Evolutionary conservation across 176 grass and related monocot species (phyloP), one percentile per base, ranked within the genome.

Genomic region (Typha latifolia): DNA sequence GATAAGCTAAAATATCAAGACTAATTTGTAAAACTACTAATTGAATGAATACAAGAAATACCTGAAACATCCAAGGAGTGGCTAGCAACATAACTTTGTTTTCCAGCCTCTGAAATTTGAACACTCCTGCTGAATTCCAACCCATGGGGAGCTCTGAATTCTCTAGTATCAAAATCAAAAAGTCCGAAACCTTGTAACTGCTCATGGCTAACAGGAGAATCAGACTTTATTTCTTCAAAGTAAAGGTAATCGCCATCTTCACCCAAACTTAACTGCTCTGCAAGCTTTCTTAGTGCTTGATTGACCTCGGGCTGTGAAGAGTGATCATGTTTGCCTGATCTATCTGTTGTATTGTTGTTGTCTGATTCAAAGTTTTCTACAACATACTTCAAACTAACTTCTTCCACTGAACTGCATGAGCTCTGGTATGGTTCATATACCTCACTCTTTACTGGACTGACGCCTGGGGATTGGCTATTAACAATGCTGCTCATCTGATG

Each of bases 201-300:
- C 43, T 77, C 66, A 49, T 78, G 73, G 26, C 21, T 61, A 64
- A 48, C 5, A 4, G 64, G 56, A 53, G 62, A 81, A 63, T 47
- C 49, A 21, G 69, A 69, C 5, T 69, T 67, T 2, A 22, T 52
- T 66, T 82, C 71, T 68, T 84, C 61, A 78, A 88, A 20, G 55
- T 89, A 80, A 69, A 91, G 86, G 73, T 88, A 89, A 57, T 90
- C 90, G 74, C 90, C 87, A 79, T 84, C 74, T 57, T 87, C 89
- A 76, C 83, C 86, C 67, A 99, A 69, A 78, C 89, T 99, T 81
- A 99, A 89, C 71, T 93, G 94, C 67, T 80, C 75, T 68, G 71
- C 81, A 51, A 99, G 70, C 49, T 84, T 88, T 70, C 66, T 89
- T 70, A 99, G 67, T 78, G 85, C 94, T 78, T 84, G 48, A 75